Evolutionary conservation across 495 filamentous ascomycete genomes (phyloP), one percentile per base, ranked within the genome.

Genomic region (Pseudevernia furfuracea): DNA sequence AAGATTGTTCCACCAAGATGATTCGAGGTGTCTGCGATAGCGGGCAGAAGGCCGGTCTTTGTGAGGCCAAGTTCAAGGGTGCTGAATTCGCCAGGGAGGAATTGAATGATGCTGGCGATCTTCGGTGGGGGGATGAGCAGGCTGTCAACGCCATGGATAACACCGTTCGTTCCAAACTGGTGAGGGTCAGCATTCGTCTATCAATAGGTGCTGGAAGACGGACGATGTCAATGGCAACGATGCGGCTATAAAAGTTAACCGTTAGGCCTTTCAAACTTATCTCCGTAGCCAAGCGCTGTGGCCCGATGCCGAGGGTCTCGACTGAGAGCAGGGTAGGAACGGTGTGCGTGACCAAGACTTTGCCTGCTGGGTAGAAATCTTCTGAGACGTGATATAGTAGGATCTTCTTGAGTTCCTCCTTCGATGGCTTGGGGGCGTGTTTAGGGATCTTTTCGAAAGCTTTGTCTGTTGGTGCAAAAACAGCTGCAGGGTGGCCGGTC

Each of bases 381-480:
- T 81, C 80, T 2, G 82, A 76, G 67, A 91, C 73, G 71, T 96
- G 91, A 74, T 96, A 96, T 19, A 78, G 60, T 14, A 94, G 74
- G 37, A 91, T 64, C 41, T 80, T 77, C 71, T 85, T 82, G 65
- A 94, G 68, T 60, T 87, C 73, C 68, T 89, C 85, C 69, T 86
- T 84, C 5, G 83, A 80, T 84, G 81, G 66, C 73, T 69, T 58
- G 76, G 73, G 71, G 70, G 73, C 65, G 48, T 83, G 74, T 48
- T 85, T 66, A 10, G 83, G 85, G 64, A 91, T 79, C 73, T 84
- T 85, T 58, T 86, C 81, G 62, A 94, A 89, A 34, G 89, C 90
- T 41, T 75, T 74, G 73, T 96, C 86, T 5, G 83, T 85, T 3
- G 91, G 90, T 28, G 89, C 87, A 68, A 97, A 94, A 65, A 92